Evolutionary conservation across 1,284 basidiomycete species (phyloP).

Genomic region (Ceratobasidium sp.): DNA sequence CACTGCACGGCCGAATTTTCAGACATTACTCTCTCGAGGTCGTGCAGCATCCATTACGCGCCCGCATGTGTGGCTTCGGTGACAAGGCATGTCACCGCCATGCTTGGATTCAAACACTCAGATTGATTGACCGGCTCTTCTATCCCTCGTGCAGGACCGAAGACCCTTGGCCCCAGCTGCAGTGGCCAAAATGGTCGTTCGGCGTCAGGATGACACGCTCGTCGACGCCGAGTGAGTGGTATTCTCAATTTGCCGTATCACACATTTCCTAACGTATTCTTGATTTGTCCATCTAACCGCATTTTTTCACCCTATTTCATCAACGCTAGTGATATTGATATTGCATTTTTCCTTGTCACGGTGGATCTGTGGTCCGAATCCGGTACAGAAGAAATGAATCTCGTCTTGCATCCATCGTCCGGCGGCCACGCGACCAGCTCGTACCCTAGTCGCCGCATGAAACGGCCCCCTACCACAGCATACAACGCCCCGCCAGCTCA

Average conservation of each 20-base stretch:
- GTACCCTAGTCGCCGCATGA: conserved; percentile 35
- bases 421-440: conserved; percentile 36
- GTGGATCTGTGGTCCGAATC: conserved; percentile 90
- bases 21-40: conserved; percentile 83
- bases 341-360: conserved; percentile 85
- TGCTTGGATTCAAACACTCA: background rate
- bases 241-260: conserved; percentile 11
- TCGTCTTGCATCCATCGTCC: conserved; percentile 80
- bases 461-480: conserved; percentile 34
- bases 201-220: conserved; percentile 70
- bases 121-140: conserved; percentile 34
- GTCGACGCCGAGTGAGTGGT: conserved; percentile 79
- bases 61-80: conserved; percentile 93
- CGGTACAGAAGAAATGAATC: conserved; percentile 81
- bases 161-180: conserved; percentile 89
- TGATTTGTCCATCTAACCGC: conserved; percentile 44
- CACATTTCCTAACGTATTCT: conserved; percentile 28
- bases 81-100: conserved; percentile 74
- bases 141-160: conserved; percentile 71
- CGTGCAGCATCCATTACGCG: conserved; percentile 85
- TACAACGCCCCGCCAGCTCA: conserved; percentile 33
- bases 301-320: conserved; percentile 41
- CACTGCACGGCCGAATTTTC: conserved; percentile 20
- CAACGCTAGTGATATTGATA: conserved; percentile 76
- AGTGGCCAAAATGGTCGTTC: conserved; percentile 81